phyloP scores from a whole-genome alignment of 345 rosid species.

The Carallia pectinifolia region DNA sequence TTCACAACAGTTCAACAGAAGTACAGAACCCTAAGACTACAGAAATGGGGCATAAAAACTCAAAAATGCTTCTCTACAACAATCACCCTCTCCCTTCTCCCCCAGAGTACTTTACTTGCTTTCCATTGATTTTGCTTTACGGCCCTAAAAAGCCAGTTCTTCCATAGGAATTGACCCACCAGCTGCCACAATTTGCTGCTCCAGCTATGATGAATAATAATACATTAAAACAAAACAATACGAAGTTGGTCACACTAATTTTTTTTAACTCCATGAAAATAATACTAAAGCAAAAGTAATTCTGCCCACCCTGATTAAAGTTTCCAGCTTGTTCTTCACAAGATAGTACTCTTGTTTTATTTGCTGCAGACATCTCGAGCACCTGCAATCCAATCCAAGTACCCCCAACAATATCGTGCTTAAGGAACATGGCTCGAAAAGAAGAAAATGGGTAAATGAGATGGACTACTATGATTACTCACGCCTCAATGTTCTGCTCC shows the following conservation, averaged over 20 bases:
- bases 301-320: constrained; percentile 59
- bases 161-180: constrained; percentile 67
- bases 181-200: constrained; percentile 84
- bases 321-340: constrained; percentile 80
- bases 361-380: constrained; percentile 77
- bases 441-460: neutral
- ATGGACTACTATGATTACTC: constrained; percentile 22
- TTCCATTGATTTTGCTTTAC: constrained; percentile 3
- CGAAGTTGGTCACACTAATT: neutral
- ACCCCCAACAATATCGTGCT: neutral
- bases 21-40: constrained; percentile 12
- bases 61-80: constrained; percentile 23
- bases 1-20: constrained; percentile 7
- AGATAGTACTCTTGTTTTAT: constrained; percentile 74
- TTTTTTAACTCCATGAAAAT: neutral
- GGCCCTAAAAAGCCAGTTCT: constrained; percentile 47
- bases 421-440: neutral
- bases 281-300: neutral
- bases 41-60: constrained; percentile 11
- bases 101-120: constrained; percentile 3
- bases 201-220: constrained; percentile 48
- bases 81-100: neutral
- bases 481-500: constrained; percentile 77
- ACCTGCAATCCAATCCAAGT: constrained; percentile 40
- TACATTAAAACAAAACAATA: neutral